phyloP scores from a whole-genome alignment of 1,284 basidiomycete genomes.

The Mycena citricolor region DNA sequence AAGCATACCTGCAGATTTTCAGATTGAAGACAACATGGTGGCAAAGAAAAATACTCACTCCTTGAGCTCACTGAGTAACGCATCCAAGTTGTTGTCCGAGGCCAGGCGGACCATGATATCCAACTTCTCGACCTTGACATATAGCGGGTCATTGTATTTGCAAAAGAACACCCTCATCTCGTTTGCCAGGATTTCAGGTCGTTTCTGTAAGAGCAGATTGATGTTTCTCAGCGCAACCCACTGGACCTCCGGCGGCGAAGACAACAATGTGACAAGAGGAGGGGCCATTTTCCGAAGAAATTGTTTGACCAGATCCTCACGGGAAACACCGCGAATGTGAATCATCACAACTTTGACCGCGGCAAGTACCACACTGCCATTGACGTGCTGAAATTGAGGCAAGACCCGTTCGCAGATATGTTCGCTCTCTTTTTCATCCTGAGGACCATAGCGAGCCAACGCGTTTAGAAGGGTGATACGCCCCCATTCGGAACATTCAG shows the following conservation, averaged over 20 bases:
- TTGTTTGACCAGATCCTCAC: constrained; percentile 86
- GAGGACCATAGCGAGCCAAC: constrained; percentile 79
- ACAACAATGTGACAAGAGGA: constrained; percentile 81
- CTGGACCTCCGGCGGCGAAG: constrained; percentile 84
- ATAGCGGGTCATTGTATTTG: constrained; percentile 99
- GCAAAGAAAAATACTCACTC: constrained; percentile 56
- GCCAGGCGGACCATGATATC: constrained; percentile 98
- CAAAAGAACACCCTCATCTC: constrained; percentile 99
- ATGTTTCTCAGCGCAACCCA: constrained; percentile 98
- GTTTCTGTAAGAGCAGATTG: constrained; percentile 93
- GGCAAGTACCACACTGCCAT: constrained; percentile 91
- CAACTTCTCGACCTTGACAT: constrained; percentile 97
- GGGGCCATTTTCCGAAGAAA: constrained; percentile 97
- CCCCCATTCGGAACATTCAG: constrained; percentile 99
- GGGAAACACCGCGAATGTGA: constrained; percentile 81
- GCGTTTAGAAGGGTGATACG: constrained; percentile 91
- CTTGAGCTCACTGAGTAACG: constrained; percentile 91
- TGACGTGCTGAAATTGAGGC: constrained; percentile 97
- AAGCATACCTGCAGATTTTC: constrained; percentile 90
- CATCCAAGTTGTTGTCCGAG: constrained; percentile 89
- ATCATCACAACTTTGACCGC: constrained; percentile 99
- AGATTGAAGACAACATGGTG: background rate
- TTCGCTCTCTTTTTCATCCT: constrained; percentile 92
- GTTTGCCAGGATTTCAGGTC: constrained; percentile 84
- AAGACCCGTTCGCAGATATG: constrained; percentile 98